Conservation (phyloP, 2,329 filamentous ascomycete species). For the Raffaelea albimanens region DNA sequence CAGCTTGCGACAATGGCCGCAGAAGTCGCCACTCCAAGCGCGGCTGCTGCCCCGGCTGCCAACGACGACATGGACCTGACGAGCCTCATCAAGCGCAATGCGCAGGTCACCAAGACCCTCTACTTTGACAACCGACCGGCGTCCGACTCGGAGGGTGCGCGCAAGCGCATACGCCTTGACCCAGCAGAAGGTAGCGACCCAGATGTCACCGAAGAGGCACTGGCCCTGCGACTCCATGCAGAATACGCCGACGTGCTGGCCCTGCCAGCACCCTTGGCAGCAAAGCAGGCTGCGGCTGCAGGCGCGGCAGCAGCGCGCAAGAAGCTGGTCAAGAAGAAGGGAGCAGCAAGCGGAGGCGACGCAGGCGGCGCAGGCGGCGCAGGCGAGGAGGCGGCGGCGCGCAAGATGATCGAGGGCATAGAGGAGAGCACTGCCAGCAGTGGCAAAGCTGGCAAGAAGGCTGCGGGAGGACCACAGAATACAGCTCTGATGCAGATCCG, state of each 20-base stretch:
- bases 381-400: constrained; percentile 35
- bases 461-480: constrained; percentile 15
- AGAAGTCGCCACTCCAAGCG: too few relatives aligned
- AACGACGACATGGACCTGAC: constrained; percentile 20
- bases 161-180: constrained; percentile 25
- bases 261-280: constrained; percentile 67
- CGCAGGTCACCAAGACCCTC: constrained; percentile 28
- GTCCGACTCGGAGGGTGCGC: constrained; percentile 3
- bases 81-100: constrained; percentile 29
- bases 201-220: constrained; percentile 28
- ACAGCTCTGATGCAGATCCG: constrained; percentile 27
- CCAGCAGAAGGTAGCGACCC: constrained; percentile 28
- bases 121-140: constrained; percentile 20
- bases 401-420: constrained; percentile 59
- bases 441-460: constrained; percentile 15
- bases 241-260: constrained; percentile 75
- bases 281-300: constrained; percentile 62
- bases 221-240: constrained; percentile 50
- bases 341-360: constrained; percentile 30
- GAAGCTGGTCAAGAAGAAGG: constrained; percentile 35
- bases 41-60: constrained; percentile 13
- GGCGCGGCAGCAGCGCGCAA: constrained; percentile 38
- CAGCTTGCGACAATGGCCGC: constrained; percentile 18
- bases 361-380: constrained; percentile 15
- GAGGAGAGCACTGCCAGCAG: constrained; percentile 26